These are phyloP conservation scores for Stemphylium vesicarium DNA, from an alignment of 2,329 filamentous ascomycete species.

Conservation along the genomic window DNA sequence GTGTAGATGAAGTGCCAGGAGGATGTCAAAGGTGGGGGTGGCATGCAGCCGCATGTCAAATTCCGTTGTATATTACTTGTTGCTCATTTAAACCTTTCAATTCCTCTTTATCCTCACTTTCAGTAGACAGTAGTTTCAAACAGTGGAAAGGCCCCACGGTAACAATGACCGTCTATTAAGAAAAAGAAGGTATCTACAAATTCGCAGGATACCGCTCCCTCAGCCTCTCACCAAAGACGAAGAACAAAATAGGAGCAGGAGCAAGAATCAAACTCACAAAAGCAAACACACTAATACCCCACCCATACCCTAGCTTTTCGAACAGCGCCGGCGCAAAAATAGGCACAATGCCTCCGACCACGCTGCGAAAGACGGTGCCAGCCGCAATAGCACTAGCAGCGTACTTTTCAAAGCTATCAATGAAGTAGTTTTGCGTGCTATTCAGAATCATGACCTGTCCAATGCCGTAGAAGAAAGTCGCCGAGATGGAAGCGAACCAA, in stretches of 20 bases:
- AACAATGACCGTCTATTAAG: too few species aligned
- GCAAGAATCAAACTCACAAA: constrained; percentile 55
- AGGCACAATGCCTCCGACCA: constrained; percentile 57
- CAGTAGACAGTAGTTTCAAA: too few species aligned
- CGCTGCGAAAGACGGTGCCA: constrained; percentile 55
- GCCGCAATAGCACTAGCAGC: constrained; percentile 59
- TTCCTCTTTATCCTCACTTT: too few species aligned
- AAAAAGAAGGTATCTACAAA: constrained; percentile 11
- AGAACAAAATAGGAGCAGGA: constrained; percentile 59
- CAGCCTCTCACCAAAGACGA: constrained; percentile 54
- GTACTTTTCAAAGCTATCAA: constrained; percentile 59
- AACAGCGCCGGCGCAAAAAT: constrained; percentile 54
- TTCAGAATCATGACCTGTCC: constrained; percentile 62
- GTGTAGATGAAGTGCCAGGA: too few species aligned
- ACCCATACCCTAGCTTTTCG: constrained; percentile 56
- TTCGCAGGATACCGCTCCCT: constrained; percentile 50
- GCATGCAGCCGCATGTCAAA: too few species aligned
- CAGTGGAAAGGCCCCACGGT: too few species aligned
- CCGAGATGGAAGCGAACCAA: constrained; percentile 51
- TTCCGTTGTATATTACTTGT: too few species aligned
- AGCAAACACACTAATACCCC: constrained; percentile 58
- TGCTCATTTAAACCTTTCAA: too few species aligned
- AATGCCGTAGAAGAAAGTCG: constrained; percentile 58
- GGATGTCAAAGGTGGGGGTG: too few species aligned
- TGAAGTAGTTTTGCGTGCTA: constrained; percentile 62